A percentile compares a stretch with the other conserved stretches of the same genome.
Conservation (phyloP, 164 flowering plant genomes). For the Tinospora cordifolia region DNA sequence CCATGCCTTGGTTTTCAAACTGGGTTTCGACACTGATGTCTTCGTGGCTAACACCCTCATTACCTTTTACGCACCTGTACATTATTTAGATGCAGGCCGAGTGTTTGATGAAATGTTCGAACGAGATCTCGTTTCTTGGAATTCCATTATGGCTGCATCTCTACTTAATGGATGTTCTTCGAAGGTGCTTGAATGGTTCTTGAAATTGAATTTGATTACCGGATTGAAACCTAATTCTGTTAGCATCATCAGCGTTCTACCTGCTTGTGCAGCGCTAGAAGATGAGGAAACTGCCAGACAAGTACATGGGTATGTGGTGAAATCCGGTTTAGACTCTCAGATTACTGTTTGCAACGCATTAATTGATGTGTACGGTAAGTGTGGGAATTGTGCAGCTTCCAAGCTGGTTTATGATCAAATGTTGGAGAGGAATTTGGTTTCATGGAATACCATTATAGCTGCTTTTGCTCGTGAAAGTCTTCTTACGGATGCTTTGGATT, state of each 20-base stretch:
- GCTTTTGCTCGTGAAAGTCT: slow-evolving; percentile 27
- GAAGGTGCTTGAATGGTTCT: slow-evolving; percentile 28
- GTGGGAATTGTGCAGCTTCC: slow-evolving; percentile 10
- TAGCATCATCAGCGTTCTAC: slow-evolving; percentile 15
- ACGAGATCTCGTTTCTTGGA: slow-evolving; percentile 58
- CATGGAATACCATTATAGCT: slow-evolving; percentile 59
- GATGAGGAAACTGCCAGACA: slow-evolving; percentile 25
- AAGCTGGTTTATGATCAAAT: slow-evolving; percentile 14
- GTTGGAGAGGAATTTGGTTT: slow-evolving; percentile 24
- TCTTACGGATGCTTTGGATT: slow-evolving; percentile 35
- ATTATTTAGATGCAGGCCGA: slow-evolving; percentile 18
- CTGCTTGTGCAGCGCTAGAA: slow-evolving; percentile 34
- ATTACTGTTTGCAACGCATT: slow-evolving; percentile 15
- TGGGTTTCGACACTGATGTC: slow-evolving; percentile 27
- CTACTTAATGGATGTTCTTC: slow-evolving; percentile 24
- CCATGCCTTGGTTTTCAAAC: slow-evolving; percentile 26
- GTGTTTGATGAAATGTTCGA: slow-evolving; percentile 60
- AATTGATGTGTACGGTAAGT: slow-evolving; percentile 13
- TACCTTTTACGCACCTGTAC: slow-evolving; percentile 21
- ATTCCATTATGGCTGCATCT: slow-evolving; percentile 38
- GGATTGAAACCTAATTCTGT: slow-evolving; percentile 15
- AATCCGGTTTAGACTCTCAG: slow-evolving; percentile 12
- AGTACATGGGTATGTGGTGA: slow-evolving; percentile 18
- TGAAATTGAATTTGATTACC: slow-evolving; percentile 23
- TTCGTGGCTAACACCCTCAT: slow-evolving; percentile 31